Evolutionary conservation across 768 basidiomycete species (phyloP).

Genomic region (Amanita pallidorosea): DNA sequence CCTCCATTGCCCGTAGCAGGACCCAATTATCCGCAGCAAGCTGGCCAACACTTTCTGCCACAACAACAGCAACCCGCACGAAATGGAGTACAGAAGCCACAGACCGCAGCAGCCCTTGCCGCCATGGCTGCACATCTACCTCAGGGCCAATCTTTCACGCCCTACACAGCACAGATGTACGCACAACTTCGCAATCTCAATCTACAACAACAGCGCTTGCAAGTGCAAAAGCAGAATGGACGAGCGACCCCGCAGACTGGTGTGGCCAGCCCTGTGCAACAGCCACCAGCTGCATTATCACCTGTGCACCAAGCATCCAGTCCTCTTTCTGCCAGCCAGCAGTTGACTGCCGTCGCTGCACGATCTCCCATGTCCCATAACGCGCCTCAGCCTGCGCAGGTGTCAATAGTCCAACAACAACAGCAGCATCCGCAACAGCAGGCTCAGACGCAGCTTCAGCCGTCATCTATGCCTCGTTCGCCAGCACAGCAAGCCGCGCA

Average conservation of each 20-base stretch:
- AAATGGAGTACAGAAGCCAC: constrained; percentile 4
- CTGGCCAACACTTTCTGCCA: constrained; percentile 7
- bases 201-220: constrained; percentile 2
- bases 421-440: neutral
- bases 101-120: neutral
- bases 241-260: constrained; percentile 2
- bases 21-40: constrained; percentile 5
- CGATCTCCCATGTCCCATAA: constrained; percentile 2
- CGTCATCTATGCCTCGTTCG: constrained; percentile 1
- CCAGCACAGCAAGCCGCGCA: constrained; percentile 2
- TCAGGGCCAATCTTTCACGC: neutral
- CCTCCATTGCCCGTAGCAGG: constrained; percentile 5
- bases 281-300: constrained; percentile 1
- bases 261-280: constrained; percentile 2
- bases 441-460: neutral
- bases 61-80: neutral
- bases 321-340: constrained; percentile 1
- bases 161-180: neutral
- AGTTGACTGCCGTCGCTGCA: neutral
- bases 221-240: constrained; percentile 3
- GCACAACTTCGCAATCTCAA: neutral
- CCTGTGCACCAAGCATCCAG: constrained; percentile 2
- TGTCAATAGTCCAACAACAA: neutral
- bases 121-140: neutral
- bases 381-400: neutral